A percentile compares a stretch with the other conserved stretches of the same genome.
These are phyloP conservation scores for Aphanomyces euteiches DNA, from an alignment of 352 stramenopile genomes.

Conservation along the genomic window DNA sequence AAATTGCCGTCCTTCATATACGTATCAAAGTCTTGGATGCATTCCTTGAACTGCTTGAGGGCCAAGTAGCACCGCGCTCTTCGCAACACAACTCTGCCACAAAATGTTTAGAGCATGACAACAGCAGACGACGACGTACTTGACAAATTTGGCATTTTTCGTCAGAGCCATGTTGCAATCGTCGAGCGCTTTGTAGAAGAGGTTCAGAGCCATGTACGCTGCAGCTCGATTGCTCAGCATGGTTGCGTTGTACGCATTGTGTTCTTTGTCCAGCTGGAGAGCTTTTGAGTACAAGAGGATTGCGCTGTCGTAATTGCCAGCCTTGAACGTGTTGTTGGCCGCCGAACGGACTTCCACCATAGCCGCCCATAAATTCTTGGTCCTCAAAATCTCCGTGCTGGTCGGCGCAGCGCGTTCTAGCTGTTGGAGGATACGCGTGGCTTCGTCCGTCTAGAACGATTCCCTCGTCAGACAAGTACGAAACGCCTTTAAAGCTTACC, in stretches of 20 bases:
- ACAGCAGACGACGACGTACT: background rate
- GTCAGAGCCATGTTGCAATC: slow-evolving; percentile 73
- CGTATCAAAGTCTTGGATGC: slow-evolving; percentile 67
- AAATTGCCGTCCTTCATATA: slow-evolving; percentile 40
- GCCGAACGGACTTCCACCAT: slow-evolving; percentile 67
- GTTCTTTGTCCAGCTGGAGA: slow-evolving; percentile 53
- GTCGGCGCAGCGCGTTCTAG: slow-evolving; percentile 62
- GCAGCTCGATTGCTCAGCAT: slow-evolving; percentile 81
- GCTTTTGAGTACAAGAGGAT: slow-evolving; percentile 61
- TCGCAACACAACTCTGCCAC: slow-evolving; percentile 48
- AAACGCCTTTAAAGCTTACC: slow-evolving; percentile 16
- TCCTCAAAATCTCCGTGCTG: slow-evolving; percentile 63
- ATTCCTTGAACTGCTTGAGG: slow-evolving; percentile 54
- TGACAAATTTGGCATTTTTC: slow-evolving; percentile 53
- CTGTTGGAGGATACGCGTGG: slow-evolving; percentile 48
- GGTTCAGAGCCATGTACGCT: slow-evolving; percentile 67
- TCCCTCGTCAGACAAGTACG: too few species aligned
- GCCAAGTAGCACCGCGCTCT: slow-evolving; percentile 65
- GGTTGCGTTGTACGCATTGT: slow-evolving; percentile 72
- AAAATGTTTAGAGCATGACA: background rate
- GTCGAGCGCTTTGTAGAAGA: slow-evolving; percentile 57
- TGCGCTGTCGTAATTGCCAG: slow-evolving; percentile 49
- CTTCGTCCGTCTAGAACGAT: slow-evolving; percentile 38
- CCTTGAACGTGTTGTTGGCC: slow-evolving; percentile 67
- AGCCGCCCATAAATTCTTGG: slow-evolving; percentile 58